Percentiles rank a stretch among this genome's conserved stretches.
These are phyloP conservation scores for Opeltia flavorubescens DNA, from an alignment of 495 filamentous ascomycete genomes.

Conservation along the genomic window DNA sequence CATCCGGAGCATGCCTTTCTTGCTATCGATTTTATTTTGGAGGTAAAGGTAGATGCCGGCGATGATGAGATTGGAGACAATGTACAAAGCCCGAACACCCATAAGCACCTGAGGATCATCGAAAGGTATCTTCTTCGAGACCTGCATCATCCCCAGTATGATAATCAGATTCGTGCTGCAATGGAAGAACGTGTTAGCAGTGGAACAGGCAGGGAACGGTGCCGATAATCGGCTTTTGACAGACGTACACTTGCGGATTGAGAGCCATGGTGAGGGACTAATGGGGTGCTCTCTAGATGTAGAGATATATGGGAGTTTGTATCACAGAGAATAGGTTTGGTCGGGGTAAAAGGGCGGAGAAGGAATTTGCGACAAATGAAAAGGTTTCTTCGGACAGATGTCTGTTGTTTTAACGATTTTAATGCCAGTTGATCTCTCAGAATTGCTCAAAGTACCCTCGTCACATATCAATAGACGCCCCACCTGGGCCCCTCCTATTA, in stretches of 20 bases:
- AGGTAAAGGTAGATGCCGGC: conserved; percentile 69
- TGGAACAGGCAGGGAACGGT: background rate
- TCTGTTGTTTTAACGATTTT: background rate
- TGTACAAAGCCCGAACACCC: conserved; percentile 66
- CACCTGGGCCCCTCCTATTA: no score
- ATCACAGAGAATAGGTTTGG: background rate
- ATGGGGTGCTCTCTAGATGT: background rate
- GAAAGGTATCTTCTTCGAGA: conserved; percentile 88
- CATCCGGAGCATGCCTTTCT: conserved; percentile 60
- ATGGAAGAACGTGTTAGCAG: conserved; percentile 12
- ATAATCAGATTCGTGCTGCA: conserved; percentile 80
- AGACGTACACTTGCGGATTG: conserved; percentile 22
- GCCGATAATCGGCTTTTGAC: background rate
- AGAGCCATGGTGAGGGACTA: conserved; percentile 15
- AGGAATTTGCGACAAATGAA: background rate
- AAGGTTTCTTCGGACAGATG: no score
- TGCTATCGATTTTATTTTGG: conserved; percentile 68
- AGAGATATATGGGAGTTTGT: background rate
- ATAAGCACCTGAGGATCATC: conserved; percentile 81
- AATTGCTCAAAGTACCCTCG: no score
- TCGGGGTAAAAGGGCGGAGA: background rate
- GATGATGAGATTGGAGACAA: conserved; percentile 83
- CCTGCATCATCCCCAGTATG: conserved; percentile 96
- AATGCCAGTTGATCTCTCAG: background rate
- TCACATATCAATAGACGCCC: no score